Percentiles rank a stretch among this genome's conserved stretches.
Conservation (phyloP, 169 alveolate species). For the Cryptosporidium felis region DNA sequence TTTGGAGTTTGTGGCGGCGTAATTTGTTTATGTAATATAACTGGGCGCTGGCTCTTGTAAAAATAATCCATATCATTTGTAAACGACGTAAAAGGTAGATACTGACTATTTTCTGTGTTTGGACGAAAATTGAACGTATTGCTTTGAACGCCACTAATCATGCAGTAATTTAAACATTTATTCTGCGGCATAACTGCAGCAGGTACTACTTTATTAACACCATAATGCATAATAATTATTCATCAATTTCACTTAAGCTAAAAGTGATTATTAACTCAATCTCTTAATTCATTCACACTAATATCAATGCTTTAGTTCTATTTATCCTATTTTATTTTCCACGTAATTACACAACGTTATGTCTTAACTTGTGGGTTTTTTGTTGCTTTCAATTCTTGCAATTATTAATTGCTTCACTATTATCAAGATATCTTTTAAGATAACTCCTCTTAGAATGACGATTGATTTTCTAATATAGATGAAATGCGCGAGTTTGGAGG, state of each 20-base stretch:
- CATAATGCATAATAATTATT: conserved; percentile 50
- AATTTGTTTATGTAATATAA: conserved; percentile 22
- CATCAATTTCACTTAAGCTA: too few species aligned
- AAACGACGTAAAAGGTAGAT: neutral
- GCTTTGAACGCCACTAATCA: neutral
- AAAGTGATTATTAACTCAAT: too few species aligned
- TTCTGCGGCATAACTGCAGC: conserved; percentile 42
- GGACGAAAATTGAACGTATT: neutral
- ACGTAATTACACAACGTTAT: conserved; percentile 66
- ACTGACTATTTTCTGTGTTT: neutral
- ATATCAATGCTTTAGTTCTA: neutral
- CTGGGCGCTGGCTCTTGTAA: conserved; percentile 38
- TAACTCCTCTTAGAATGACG: too few species aligned
- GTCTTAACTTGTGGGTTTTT: conserved; percentile 64
- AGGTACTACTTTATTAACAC: conserved; percentile 19
- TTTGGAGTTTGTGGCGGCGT: conserved; percentile 71
- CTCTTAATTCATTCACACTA: neutral
- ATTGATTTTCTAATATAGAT: too few species aligned
- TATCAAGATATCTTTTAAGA: too few species aligned
- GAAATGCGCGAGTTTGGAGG: neutral
- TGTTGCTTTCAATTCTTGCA: too few species aligned
- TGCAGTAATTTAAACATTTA: neutral
- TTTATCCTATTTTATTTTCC: conserved; percentile 21
- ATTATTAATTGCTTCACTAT: too few species aligned
- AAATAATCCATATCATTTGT: conserved; percentile 3